Conservation (phyloP, 2,329 filamentous ascomycete genomes). For the Beauveria pseudobassiana region DNA sequence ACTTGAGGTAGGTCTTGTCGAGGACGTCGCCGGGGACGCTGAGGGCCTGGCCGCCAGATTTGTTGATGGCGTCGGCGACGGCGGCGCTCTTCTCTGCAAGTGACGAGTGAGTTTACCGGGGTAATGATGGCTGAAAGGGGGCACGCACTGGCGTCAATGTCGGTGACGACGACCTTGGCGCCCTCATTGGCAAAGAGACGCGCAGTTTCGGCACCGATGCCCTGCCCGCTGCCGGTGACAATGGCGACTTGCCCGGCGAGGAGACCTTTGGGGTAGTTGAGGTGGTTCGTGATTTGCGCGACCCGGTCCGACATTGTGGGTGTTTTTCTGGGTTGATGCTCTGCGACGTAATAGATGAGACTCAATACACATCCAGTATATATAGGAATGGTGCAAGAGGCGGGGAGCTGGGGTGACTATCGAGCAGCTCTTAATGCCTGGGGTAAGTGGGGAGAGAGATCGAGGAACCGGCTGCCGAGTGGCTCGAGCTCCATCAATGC, state of each 20-base stretch:
- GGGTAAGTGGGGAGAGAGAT: constrained; percentile 3
- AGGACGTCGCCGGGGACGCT: constrained; percentile 72
- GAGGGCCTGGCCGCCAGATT: constrained; percentile 57
- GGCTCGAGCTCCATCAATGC: neutral
- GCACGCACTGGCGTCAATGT: constrained; percentile 66
- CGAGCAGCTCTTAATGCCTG: neutral
- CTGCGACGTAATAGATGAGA: too few species aligned
- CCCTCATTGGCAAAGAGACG: constrained; percentile 81
- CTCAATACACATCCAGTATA: too few species aligned
- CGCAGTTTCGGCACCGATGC: constrained; percentile 80
- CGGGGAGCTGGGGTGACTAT: neutral
- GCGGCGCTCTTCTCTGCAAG: constrained; percentile 56
- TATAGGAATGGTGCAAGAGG: neutral
- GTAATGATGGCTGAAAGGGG: neutral
- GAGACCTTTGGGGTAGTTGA: constrained; percentile 76
- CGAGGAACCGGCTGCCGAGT: neutral
- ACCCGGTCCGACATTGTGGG: constrained; percentile 48
- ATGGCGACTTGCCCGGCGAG: constrained; percentile 77
- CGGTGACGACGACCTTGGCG: constrained; percentile 74
- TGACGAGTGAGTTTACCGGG: neutral
- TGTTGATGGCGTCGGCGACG: constrained; percentile 64
- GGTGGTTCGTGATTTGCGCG: constrained; percentile 65
- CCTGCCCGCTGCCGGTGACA: constrained; percentile 79
- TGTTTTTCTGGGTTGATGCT: neutral
- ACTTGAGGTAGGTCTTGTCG: constrained; percentile 60